phyloP scores from a whole-genome alignment of 495 filamentous ascomycete genomes.

The Aspergillus ostianus region DNA sequence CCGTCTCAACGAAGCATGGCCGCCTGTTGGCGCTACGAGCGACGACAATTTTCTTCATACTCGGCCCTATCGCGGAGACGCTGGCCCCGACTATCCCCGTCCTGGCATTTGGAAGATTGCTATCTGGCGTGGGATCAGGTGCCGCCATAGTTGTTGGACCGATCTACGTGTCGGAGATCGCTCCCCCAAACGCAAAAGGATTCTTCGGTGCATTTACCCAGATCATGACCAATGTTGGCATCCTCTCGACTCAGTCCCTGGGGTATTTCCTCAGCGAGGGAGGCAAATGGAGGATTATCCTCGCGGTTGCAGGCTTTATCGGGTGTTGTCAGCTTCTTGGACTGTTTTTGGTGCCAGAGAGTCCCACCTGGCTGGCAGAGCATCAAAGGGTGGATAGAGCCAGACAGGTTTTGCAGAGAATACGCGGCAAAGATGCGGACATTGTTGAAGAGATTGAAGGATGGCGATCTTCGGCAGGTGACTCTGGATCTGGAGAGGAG shows the following conservation, averaged over 20 bases:
- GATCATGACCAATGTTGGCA: conserved; percentile 91
- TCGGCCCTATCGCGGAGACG: conserved; percentile 74
- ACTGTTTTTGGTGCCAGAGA: conserved; percentile 73
- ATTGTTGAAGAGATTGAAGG: conserved; percentile 70
- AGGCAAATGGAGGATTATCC: conserved; percentile 77
- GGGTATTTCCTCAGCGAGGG: conserved; percentile 83
- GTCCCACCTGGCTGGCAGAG: conserved; percentile 79
- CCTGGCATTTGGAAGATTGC: conserved; percentile 69
- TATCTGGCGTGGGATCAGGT: conserved; percentile 82
- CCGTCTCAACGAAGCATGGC: conserved; percentile 68
- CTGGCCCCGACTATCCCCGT: conserved; percentile 63
- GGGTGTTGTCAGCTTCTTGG: conserved; percentile 64
- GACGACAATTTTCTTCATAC: conserved; percentile 70
- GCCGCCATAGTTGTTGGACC: conserved; percentile 90
- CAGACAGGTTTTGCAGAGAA: conserved; percentile 63
- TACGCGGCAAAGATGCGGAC: conserved; percentile 67
- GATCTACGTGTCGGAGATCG: conserved; percentile 90
- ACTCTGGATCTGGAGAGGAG: conserved; percentile 43
- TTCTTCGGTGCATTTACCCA: conserved; percentile 92
- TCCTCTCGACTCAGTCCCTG: conserved; percentile 76
- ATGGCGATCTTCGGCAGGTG: conserved; percentile 51
- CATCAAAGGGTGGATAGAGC: conserved; percentile 61
- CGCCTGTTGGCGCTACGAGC: conserved; percentile 68
- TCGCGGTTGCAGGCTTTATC: conserved; percentile 69
- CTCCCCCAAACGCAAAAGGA: conserved; percentile 73